Conservation (phyloP, 139 green algal species). For the Ettlia oleoabundans region DNA sequence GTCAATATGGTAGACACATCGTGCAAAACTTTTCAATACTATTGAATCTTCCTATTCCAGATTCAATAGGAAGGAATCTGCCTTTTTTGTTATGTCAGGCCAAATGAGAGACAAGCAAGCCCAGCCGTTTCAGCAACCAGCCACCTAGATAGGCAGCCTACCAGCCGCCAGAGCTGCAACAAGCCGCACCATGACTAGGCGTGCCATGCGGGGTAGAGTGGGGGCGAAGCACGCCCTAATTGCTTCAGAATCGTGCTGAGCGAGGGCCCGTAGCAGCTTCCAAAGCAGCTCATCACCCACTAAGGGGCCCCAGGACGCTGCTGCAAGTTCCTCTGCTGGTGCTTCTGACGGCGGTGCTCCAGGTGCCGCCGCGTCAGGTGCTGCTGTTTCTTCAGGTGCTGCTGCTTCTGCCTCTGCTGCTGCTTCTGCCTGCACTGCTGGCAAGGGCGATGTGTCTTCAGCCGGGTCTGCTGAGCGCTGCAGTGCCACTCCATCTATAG, state of each 20-base stretch:
- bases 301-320: constrained; percentile 39
- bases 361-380: background rate
- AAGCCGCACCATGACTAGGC: no score
- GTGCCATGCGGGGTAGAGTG: background rate
- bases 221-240: background rate
- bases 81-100: no score
- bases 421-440: background rate
- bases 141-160: no score
- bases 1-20: no score
- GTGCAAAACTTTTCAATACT: no score
- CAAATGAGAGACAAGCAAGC: no score
- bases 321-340: background rate
- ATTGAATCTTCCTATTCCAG: no score
- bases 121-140: no score
- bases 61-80: no score
- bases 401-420: background rate
- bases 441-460: background rate
- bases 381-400: background rate
- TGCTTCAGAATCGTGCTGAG: constrained; percentile 56
- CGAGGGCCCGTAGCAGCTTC: constrained; percentile 81
- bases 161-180: background rate
- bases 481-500: background rate
- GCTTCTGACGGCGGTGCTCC: background rate
- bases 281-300: constrained; percentile 77
- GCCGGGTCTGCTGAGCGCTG: background rate